Base-by-base conservation (phyloP, 805 yeast species). In the Hanseniaspora pseudoguilliermondii region DNA sequence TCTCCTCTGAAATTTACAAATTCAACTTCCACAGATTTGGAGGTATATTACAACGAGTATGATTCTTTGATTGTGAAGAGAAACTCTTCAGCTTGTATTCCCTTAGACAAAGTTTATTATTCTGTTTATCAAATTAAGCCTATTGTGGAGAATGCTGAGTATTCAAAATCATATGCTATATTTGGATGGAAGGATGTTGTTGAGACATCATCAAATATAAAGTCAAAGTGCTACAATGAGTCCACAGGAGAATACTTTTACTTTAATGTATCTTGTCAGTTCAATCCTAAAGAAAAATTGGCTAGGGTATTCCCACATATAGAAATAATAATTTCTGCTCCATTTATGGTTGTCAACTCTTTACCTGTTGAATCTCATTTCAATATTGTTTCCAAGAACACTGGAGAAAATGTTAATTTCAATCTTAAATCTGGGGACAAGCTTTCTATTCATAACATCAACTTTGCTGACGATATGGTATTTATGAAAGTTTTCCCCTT, bases 251-350 rank as follows among this genome's bases (percentile, higher is more conserved):
- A 79, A 0, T 66, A 75, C 1, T 85, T 80, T 65, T 83, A 77
- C 62, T 83, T 86, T 69, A 91, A 85, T 60, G 84, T 84, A 0
- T 84, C 79, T 60, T 88, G 91, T 0, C 68, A 71, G 47, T 84
- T 69, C 66, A 80, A 84, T 59, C 66, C 71, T 18, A 73, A 76
- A n/a, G 95, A 86, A 59, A 89, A 88, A 0, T 70, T 89, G 27
- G 77, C 86, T 0, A 73, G 75, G 57, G 76, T 86, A 1, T 95
- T 87, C 63, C 98, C 98, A 0, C 93, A 86, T 62, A 77, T 91
- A 86, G 76, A 74, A 9, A 70, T 93, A 25, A 76, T 81, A 4
- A 70, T 93, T 7, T 81, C 93, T 0, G 87, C 97, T 0, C 97
- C 98, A 0, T 69, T 93, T 47, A 86, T 86, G 61, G 74, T 93